Base-by-base conservation (phyloP, 768 basidiomycete genomes). In the Tremella yokohamensis region DNA sequence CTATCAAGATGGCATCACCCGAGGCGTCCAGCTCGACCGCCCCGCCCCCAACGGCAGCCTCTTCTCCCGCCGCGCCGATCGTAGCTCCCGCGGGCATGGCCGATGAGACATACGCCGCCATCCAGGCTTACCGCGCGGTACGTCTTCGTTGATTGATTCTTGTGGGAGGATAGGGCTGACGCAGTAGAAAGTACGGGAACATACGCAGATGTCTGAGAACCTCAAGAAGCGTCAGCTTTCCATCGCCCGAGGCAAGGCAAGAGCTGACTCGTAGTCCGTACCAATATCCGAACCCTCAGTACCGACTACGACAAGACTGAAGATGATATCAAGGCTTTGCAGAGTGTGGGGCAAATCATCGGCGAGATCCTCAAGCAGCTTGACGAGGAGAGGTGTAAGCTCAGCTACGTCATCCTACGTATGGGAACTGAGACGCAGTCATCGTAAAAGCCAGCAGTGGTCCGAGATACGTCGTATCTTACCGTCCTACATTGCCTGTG, bases 361-460 rank as follows among this genome's bases (percentile, higher is more conserved):
- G 96, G 91, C 61, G 96, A 99, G 79, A 90, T 99, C 56, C 87
- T 98, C 85, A 97, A 97, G 78, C 93, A 99, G 76, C 80, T 99
- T 9, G 96, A 98, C 70, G 91, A 96, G 62, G 94, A 98, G 78
- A 83, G 96, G 78, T 98, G 94, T 94, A 72, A 70, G 89, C 81
- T 1, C 24, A 12, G 13, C 29, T 34, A 11, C 4, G 6, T 11
- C 6, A 34, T 4, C 11, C 6, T 34, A n/a, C 11, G 29, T 24
- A 9, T 4, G 6, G 15, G 20, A n/a, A 16, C 42, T 44, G n/a
- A 19, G 12, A n/a, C 12, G 22, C 20, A 82, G 94, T 98, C 78
- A 99, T 99, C 66, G 96, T 99, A 64, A 99, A 99, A 78, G 93
- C 94, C 0, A 97, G 93, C 0, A 94, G 91, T 18, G 96, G 96